Percentiles rank a stretch among this genome's conserved stretches.
phyloP scores from a whole-genome alignment of 257 asterid genomes.

The Petrea volubilis region DNA sequence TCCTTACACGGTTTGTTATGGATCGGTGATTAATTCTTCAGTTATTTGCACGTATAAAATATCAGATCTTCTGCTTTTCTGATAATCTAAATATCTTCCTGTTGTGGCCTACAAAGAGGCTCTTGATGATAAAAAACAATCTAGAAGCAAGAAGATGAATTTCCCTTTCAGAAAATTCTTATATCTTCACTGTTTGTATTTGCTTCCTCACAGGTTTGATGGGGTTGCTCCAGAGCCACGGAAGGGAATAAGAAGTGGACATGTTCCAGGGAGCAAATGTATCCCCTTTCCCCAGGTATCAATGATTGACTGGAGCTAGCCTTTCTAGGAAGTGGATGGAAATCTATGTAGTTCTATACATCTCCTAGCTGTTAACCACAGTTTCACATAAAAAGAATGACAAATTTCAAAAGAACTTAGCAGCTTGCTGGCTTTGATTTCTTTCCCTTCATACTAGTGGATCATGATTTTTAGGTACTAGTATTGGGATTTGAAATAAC shows the following conservation, averaged over 20 bases:
- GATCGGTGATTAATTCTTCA: not conserved
- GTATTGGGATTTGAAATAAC: not conserved
- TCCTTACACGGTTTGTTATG: not conserved
- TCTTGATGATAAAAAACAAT: not conserved
- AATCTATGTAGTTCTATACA: not conserved
- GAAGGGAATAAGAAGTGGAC: conserved; percentile 91
- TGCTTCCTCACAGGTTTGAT: conserved; percentile 57
- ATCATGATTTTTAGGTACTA: not conserved
- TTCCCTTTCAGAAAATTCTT: not conserved
- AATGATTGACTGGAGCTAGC: not conserved
- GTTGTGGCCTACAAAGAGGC: not conserved
- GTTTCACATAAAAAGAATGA: not conserved
- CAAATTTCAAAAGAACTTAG: not conserved
- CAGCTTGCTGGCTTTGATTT: not conserved
- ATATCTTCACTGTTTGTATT: not conserved
- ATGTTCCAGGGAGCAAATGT: conserved; percentile 94
- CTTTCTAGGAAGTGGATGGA: not conserved
- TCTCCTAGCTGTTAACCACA: not conserved
- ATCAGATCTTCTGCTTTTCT: not conserved
- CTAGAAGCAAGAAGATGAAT: not conserved
- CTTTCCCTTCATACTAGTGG: not conserved
- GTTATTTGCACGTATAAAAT: not conserved
- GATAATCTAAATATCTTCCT: not conserved
- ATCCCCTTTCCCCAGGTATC: conserved; percentile 83
- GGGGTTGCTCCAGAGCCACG: conserved; percentile 98